Conservation (phyloP, 1,284 basidiomycete genomes). For the Tilletia setariae region DNA sequence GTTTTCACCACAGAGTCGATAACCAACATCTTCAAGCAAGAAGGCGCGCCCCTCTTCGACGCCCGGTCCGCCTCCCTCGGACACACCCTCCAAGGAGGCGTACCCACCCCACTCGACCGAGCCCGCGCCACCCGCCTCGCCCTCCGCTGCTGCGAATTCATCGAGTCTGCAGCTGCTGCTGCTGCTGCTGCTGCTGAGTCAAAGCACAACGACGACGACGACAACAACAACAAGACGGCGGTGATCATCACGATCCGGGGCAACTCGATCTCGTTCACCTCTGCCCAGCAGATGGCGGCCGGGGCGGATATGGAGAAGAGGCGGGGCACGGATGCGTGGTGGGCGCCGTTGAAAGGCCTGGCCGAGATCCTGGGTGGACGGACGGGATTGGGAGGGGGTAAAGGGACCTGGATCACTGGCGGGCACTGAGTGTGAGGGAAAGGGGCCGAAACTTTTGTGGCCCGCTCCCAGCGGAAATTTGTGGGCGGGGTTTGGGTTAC, state of each 20-base stretch:
- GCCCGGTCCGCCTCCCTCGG: conserved; percentile 88
- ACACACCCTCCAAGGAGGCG: conserved; percentile 91
- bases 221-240: conserved; percentile 56
- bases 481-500: too few relatives aligned
- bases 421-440: neutral
- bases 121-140: conserved; percentile 84
- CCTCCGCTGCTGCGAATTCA: conserved; percentile 87
- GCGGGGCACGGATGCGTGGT: conserved; percentile 77
- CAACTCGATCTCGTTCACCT: conserved; percentile 73
- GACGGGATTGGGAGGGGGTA: conserved; percentile 9
- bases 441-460: too few relatives aligned
- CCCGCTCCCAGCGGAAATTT: too few relatives aligned
- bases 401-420: neutral
- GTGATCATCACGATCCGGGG: conserved; percentile 88
- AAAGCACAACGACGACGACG: neutral
- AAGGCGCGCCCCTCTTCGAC: conserved; percentile 87
- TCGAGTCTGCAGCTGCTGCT: conserved; percentile 61
- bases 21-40: conserved; percentile 89
- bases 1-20: conserved; percentile 91
- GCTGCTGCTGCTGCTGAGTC: neutral
- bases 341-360: conserved; percentile 68
- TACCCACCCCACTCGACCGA: conserved; percentile 89
- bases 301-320: conserved; percentile 88
- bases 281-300: conserved; percentile 75
- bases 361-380: conserved; percentile 64